A percentile compares a stretch with the other conserved stretches of the same genome.
Conservation (phyloP, 1,139 yeast genomes). For the Scheffersomyces parashehatae region DNA sequence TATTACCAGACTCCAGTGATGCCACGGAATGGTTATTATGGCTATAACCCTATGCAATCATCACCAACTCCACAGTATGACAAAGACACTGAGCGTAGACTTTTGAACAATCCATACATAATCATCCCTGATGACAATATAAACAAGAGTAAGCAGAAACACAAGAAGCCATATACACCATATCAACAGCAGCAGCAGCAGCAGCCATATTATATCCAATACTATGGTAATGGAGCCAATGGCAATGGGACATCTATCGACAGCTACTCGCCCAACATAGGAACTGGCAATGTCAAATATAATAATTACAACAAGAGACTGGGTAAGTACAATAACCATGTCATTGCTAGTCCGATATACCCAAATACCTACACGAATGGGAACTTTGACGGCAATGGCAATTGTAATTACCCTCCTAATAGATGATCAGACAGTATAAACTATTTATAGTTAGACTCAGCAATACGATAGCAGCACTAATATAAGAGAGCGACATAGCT, state of each 20-base stretch:
- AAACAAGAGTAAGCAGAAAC: conserved; percentile 3
- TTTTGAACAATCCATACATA: conserved; percentile 34
- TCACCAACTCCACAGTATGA: conserved; percentile 16
- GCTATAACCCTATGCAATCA: neutral
- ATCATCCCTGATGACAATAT: conserved; percentile 24
- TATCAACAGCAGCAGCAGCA: neutral
- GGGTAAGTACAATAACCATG: no score
- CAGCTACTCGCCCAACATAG: no score
- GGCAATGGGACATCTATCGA: neutral
- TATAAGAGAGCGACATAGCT: no score
- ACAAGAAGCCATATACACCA: neutral
- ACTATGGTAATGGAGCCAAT: neutral
- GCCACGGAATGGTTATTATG: conserved; percentile 7
- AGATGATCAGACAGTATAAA: no score
- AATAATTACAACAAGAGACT: no score
- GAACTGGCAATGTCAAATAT: no score
- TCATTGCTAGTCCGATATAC: no score
- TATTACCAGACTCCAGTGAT: conserved; percentile 4
- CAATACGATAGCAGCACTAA: no score
- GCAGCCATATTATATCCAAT: neutral
- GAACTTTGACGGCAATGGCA: neutral
- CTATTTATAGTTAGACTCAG: no score
- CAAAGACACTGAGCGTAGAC: conserved; percentile 29
- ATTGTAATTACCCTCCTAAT: neutral
- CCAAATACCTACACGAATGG: neutral